Base-by-base conservation (phyloP, 352 stramenopile species). In the Globisporangium echinulatum region DNA sequence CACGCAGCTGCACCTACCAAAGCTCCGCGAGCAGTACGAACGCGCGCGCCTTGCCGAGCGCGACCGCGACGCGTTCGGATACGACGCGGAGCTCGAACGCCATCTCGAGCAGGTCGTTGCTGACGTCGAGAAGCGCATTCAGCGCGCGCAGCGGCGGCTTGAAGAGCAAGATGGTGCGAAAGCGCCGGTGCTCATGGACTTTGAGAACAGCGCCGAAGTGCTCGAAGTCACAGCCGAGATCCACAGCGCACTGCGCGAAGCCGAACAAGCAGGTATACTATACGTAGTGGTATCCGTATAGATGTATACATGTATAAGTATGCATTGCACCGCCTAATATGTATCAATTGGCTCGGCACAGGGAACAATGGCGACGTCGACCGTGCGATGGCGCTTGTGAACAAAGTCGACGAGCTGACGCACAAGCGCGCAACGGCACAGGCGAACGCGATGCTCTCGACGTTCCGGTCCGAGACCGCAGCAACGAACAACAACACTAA, bases 91-190 rank as follows among this genome's bases (percentile, higher is more conserved):
- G 13, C 65, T 96, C 38, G 78, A 88, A 53, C 67, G 65, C 17
- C 81, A 94, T 15, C 72, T 96, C 10, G 59, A 68, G 17, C 75
- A 76, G 56, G 62, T 82, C 58, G 57, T 95, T 44, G 55, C 66
- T 5, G 85, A 95, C n/a, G 80, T 94, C 4, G 87, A 96, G 56
- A 86, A 87, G 67, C 90, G 90, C 66, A 93, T 94, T 49, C 60
- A 69, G 33, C 79, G 80, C 4, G 82, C 76, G 15, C 79, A 92
- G 64, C 71, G 75, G 17, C 83, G 85, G 6, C 63, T 94, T 37
- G 76, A 84, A 46, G 85, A 91, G 54, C 76, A 88, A 65, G 74
- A 78, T 53, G 75, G 66, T 15, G 69, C 56, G 25, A 67, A 71
- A n/a, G 71, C 76, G 7, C 66, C 72, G 11, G 79, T 75, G 52